A percentile compares a stretch with the other conserved stretches of the same genome.
Conservation (phyloP, 305 asterid species). For the Fraxinus baroniana region DNA sequence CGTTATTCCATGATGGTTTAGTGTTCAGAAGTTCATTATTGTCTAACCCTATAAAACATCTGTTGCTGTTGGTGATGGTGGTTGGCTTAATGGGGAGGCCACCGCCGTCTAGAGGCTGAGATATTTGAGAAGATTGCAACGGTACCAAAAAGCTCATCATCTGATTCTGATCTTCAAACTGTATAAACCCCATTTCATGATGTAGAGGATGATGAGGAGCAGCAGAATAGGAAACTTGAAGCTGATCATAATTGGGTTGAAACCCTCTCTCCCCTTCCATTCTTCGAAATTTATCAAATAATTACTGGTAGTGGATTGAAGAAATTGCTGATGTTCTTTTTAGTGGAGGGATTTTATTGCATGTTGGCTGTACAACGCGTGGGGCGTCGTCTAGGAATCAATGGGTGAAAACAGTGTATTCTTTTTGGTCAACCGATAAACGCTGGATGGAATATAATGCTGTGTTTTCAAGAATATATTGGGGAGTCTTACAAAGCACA, state of each 20-base stretch:
- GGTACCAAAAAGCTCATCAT: conserved; percentile 61
- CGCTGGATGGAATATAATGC: conserved; percentile 34
- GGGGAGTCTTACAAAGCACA: neutral
- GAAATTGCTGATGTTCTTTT: neutral
- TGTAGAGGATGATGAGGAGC: conserved; percentile 16
- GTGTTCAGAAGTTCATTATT: conserved; percentile 37
- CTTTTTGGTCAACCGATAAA: conserved; percentile 43
- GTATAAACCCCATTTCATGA: conserved; percentile 74
- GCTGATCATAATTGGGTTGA: conserved; percentile 44
- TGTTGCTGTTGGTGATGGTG: conserved; percentile 13
- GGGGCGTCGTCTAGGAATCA: conserved; percentile 15
- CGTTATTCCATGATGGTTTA: conserved; percentile 69
- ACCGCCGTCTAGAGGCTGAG: conserved; percentile 35
- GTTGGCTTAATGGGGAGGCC: conserved; percentile 21
- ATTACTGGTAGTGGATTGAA: conserved; percentile 38
- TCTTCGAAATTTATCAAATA: conserved; percentile 31
- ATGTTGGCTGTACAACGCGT: conserved; percentile 36
- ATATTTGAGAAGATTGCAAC: conserved; percentile 29
- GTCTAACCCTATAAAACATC: conserved; percentile 57
- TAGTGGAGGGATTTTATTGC: conserved; percentile 33
- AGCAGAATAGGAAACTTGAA: conserved; percentile 44
- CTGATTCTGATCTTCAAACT: conserved; percentile 69
- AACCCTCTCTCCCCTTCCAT: conserved; percentile 73
- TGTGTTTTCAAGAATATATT: conserved; percentile 8
- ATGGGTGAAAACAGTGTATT: neutral